Base-by-base conservation (phyloP, 352 stramenopile species). In the Globisporangium heterothallicum region DNA sequence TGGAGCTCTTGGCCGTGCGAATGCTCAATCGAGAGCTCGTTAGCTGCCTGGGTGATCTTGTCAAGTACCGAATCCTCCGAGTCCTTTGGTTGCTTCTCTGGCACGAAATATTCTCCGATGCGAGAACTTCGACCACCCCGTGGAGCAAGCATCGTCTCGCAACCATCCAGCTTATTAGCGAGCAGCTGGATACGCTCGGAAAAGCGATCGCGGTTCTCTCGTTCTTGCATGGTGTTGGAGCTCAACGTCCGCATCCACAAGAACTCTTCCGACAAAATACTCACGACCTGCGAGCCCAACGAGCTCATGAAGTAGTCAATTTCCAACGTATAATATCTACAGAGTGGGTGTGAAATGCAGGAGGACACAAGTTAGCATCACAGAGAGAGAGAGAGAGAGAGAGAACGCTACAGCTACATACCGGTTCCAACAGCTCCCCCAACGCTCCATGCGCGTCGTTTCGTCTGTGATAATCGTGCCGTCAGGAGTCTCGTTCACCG, bases 221-320 rank as follows among this genome's bases (percentile, higher is more conserved):
- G 83, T 52, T 96, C 87, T 42, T 94, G 79, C 79, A 92, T 93
- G 30, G 82, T 84, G 58, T 93, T 95, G 25, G 87, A 92, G 57
- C 82, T 95, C 43, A 97, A 68, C 40, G 84, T 94, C 42, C 83
- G 81, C 77, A 94, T 90, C 92, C 92, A 98, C 35, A 97, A 54
- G 42, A 97, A 96, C 59, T 97, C 90, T 49, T 97, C 81, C 16
- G 83, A 97, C n/a, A 98, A 66, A 24, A 96, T 78, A 62, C 78
- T 91, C 49, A 98, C 82, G 24, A 98, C 89, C 54, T 89, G 82
- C 10, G 90, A 88, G 7, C 90, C 88, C 18, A 97, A 67, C 13
- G 73, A 81, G 49, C 81, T 97, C 91, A 98, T 98, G 70, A 98
- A 98, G 71, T 99, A 98, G 62, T 98, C 92, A 26, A 98, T 88